Base-by-base conservation (phyloP, 192 early-diverging fungal genomes). In the Backusella macrospora region DNA sequence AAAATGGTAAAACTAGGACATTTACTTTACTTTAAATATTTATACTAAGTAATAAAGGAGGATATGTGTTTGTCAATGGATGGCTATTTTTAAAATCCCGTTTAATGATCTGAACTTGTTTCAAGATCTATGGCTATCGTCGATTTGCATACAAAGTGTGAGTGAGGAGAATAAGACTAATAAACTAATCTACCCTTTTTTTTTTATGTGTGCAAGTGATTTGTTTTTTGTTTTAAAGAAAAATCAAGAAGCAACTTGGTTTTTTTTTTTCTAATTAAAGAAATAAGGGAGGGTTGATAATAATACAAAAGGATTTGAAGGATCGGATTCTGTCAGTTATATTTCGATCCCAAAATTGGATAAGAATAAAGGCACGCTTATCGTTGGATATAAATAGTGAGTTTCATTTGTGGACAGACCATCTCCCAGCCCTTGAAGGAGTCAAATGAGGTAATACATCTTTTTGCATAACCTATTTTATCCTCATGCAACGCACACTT, bases 391-490 rank as follows among this genome's bases (percentile, higher is more conserved):
- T 59, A 26, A 10, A 26, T 59, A 23, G 21, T 12, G 52, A 59
- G 26, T 59, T 59, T 59, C 26, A 59, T 59, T 59, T 26, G 52
- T 59, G 52, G 52, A 59, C 52, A 59, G 52, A 59, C 52, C 52
- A 59, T 59, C 52, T 59, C 52, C 52, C 52, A 26, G 26, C 18
- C 52, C 52, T 59, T 59, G 52, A 59, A 59, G 52, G 52, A 59
- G 52, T 59, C 21, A 18, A 59, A 59, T 59, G 52, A 59, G 52
- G 52, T 59, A 59, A 59, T 59, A 59, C 21, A 12, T 59, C 52
- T 9, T 59, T 59, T 59, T 59, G 52, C 52, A 59, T 59, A 59
- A 59, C 21, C 21, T 10, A 49, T 49, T 59, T 59, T 59, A 59
- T 59, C 21, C 52, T 26, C 52, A 59, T 59, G 52, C 52, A 59